Percentiles rank a stretch among this genome's conserved stretches.
Evolutionary conservation across 139 green algal species (phyloP).

Genomic region (Ulvella scutata): DNA sequence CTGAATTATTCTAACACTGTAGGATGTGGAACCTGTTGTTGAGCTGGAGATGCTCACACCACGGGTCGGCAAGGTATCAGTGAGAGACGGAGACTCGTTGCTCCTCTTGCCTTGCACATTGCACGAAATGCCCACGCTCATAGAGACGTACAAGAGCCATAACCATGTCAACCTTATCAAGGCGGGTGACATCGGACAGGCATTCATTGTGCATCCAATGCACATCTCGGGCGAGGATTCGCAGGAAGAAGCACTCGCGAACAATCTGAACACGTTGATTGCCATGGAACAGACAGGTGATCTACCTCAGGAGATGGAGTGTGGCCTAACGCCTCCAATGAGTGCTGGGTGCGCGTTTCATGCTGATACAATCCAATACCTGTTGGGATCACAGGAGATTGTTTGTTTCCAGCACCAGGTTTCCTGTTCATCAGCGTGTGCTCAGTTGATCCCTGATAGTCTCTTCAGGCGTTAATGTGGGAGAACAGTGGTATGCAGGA

Average conservation of each 20-base stretch:
- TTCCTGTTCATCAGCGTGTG: no score
- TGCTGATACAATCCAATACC: no score
- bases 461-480: no score
- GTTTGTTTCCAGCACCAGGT: no score
- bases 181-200: neutral
- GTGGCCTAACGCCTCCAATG: neutral
- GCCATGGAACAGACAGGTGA: neutral
- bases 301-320: neutral
- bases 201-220: neutral
- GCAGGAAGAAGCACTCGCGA: neutral
- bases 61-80: neutral
- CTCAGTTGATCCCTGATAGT: no score
- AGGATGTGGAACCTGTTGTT: neutral
- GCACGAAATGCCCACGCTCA: neutral
- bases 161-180: neutral
- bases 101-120: neutral
- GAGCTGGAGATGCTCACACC: neutral
- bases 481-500: neutral
- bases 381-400: no score
- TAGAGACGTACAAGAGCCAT: constrained; percentile 1
- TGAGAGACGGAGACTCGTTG: neutral
- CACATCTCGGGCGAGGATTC: neutral
- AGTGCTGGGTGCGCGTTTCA: neutral
- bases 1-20: neutral
- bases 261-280: neutral